A percentile compares a stretch with the other conserved stretches of the same genome.
phyloP scores from a whole-genome alignment of 257 asterid genomes.

The Cruciata laevipes region DNA sequence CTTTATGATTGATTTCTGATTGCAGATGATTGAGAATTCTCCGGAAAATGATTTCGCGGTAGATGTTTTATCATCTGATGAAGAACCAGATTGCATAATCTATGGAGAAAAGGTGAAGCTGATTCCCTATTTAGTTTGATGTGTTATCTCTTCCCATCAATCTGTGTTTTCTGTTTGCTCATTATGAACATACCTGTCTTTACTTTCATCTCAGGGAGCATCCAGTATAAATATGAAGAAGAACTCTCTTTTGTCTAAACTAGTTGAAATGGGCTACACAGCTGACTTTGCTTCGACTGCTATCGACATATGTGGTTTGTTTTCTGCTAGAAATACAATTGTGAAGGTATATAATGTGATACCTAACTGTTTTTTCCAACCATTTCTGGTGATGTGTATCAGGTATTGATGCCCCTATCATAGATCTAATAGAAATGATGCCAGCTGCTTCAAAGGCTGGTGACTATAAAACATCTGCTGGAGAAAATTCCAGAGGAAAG shows the following conservation, averaged over 20 bases:
- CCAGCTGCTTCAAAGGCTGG: background rate
- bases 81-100: background rate
- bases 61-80: background rate
- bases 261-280: conserved; percentile 56
- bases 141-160: no score
- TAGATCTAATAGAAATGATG: background rate
- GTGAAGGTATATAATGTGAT: no score
- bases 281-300: conserved; percentile 51
- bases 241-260: conserved; percentile 26
- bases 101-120: background rate
- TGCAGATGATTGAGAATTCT: background rate
- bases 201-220: background rate
- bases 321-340: background rate
- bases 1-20: no score
- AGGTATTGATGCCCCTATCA: background rate
- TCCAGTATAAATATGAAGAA: conserved; percentile 5
- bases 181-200: background rate
- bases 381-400: background rate
- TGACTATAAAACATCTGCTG: background rate
- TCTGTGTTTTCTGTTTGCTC: background rate
- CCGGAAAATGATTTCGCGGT: background rate
- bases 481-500: background rate
- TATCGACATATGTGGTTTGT: conserved; percentile 49
- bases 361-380: background rate
- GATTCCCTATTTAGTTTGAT: background rate